Percentiles rank a stretch among this genome's conserved stretches.
Evolutionary conservation across 164 flowering plant species (phyloP).

Genomic region (Vitis labrusca): DNA sequence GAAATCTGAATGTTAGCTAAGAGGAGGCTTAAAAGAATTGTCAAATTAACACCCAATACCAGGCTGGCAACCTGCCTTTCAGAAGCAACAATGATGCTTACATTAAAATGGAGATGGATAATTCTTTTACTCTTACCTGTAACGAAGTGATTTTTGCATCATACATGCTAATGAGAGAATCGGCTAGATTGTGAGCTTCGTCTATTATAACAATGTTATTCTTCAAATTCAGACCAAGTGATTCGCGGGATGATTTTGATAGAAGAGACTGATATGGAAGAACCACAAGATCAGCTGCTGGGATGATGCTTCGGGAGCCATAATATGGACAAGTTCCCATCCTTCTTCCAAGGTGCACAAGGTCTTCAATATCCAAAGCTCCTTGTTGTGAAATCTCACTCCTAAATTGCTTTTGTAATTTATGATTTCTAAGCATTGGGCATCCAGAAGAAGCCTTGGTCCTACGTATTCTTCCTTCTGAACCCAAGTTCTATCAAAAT

Average conservation of each 20-base stretch:
- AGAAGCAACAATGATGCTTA: too few relatives aligned
- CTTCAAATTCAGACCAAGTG: conserved; percentile 83
- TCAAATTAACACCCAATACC: background rate
- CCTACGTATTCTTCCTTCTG: conserved; percentile 50
- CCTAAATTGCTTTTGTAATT: conserved; percentile 62
- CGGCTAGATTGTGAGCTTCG: conserved; percentile 99
- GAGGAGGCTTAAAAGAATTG: background rate
- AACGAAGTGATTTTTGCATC: conserved; percentile 68
- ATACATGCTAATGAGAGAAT: conserved; percentile 88
- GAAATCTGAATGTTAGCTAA: background rate
- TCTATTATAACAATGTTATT: conserved; percentile 83
- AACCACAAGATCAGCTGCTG: conserved; percentile 77
- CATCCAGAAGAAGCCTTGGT: conserved; percentile 78
- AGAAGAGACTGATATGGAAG: conserved; percentile 98
- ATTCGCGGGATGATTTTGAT: conserved; percentile 85
- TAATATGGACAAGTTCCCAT: conserved; percentile 94
- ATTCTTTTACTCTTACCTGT: conserved; percentile 54
- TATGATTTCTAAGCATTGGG: conserved; percentile 79
- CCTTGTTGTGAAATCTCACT: conserved; percentile 52
- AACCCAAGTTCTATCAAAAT: conserved; percentile 47
- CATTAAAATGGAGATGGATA: background rate
- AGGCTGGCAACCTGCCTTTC: too few relatives aligned
- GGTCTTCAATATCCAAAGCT: conserved; percentile 94
- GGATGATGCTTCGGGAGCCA: conserved; percentile 82
- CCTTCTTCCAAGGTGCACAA: conserved; percentile 65